phyloP scores from a whole-genome alignment of 768 basidiomycete genomes.

The Russula dissimulans region DNA sequence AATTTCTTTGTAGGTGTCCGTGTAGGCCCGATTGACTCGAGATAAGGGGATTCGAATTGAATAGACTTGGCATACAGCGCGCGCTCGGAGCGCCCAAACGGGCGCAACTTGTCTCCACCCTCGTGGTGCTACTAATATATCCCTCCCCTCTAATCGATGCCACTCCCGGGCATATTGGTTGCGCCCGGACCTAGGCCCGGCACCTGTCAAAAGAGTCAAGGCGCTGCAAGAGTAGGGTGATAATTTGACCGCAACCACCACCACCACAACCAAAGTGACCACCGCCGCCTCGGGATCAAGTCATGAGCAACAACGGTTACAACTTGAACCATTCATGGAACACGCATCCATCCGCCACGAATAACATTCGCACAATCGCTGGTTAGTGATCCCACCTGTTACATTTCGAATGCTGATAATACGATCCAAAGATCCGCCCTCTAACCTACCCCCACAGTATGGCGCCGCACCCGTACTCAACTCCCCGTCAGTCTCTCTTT shows the following conservation, averaged over 20 bases:
- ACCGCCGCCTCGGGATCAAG: background rate
- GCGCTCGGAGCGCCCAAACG: background rate
- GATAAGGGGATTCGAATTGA: background rate
- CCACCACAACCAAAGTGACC: background rate
- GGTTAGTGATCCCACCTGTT: background rate
- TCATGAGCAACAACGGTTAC: background rate
- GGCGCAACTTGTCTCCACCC: background rate
- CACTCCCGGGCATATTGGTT: background rate
- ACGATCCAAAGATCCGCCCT: background rate
- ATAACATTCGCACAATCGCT: background rate
- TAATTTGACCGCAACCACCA: background rate
- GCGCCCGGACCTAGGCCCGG: background rate
- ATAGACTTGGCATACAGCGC: background rate
- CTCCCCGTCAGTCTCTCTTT: background rate
- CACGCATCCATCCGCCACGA: background rate
- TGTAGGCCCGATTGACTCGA: background rate
- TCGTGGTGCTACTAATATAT: background rate
- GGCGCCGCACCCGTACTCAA: background rate
- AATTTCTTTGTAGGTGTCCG: background rate
- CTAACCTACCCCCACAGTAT: background rate
- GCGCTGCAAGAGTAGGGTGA: background rate
- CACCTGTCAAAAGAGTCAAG: background rate
- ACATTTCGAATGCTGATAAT: background rate
- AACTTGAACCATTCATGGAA: background rate
- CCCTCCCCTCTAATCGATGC: background rate